Percentiles rank a stretch among this genome's conserved stretches.
Evolutionary conservation across 192 early-diverging fungal genomes (phyloP).

Genomic region (Pilaira anomala): DNA sequence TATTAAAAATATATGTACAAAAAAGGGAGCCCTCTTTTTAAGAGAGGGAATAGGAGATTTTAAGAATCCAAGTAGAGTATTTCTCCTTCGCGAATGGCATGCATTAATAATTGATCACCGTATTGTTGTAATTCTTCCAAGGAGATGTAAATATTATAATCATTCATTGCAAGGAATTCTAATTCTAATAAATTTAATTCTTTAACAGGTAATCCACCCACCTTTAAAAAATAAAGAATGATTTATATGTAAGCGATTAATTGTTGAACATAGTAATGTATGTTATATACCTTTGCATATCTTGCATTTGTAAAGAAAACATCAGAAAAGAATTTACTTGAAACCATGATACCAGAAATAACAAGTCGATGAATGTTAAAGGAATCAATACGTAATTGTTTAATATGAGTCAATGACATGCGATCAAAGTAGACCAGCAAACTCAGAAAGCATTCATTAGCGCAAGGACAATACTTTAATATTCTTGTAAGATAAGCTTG

Average conservation of each 20-base stretch:
- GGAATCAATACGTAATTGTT: slow-evolving; percentile 51
- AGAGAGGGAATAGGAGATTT: too few species aligned
- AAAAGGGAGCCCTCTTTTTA: too few species aligned
- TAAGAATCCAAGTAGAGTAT: too few species aligned
- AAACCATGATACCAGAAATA: slow-evolving; percentile 82
- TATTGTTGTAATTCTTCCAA: slow-evolving; percentile 76
- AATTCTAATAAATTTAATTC: slow-evolving; percentile 89
- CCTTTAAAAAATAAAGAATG: slow-evolving; percentile 32
- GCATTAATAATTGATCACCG: slow-evolving; percentile 66
- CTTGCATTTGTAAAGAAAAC: slow-evolving; percentile 91
- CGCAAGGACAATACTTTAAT: slow-evolving; percentile 89
- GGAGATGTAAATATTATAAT: slow-evolving; percentile 74
- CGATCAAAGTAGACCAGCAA: slow-evolving; percentile 85
- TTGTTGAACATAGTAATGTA: neutral
- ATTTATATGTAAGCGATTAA: slow-evolving; percentile 5
- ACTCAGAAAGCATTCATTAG: slow-evolving; percentile 83
- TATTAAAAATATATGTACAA: too few species aligned
- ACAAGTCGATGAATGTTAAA: slow-evolving; percentile 89
- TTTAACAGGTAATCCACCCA: slow-evolving; percentile 81
- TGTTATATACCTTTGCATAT: slow-evolving; percentile 62
- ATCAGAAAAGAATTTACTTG: slow-evolving; percentile 89
- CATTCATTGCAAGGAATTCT: slow-evolving; percentile 77
- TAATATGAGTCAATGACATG: slow-evolving; percentile 66
- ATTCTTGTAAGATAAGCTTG: slow-evolving; percentile 81
- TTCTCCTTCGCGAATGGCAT: slow-evolving; percentile 48